Conservation (phyloP, 148 eudicot genomes). For the Silene uniflora region DNA sequence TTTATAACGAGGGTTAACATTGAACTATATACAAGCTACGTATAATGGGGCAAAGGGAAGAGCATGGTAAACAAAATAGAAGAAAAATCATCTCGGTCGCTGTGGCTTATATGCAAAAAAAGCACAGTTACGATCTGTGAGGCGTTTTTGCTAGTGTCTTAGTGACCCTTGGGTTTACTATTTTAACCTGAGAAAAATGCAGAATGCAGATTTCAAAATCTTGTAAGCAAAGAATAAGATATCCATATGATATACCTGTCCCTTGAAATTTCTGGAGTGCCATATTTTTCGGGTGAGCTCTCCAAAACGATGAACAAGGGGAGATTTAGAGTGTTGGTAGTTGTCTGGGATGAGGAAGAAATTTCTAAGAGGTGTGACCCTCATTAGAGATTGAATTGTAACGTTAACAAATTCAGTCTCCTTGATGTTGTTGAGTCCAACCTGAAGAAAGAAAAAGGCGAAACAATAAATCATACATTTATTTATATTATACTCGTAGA, state of each 20-base stretch:
- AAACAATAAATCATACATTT: too few relatives aligned
- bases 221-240: not conserved
- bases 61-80: too few relatives aligned
- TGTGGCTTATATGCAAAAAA: too few relatives aligned
- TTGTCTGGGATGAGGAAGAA: constrained; percentile 93
- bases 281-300: constrained; percentile 93
- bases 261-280: constrained; percentile 94
- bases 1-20: too few relatives aligned
- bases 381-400: constrained; percentile 90
- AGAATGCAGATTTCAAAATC: not conserved
- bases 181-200: not conserved
- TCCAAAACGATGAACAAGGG: constrained; percentile 91
- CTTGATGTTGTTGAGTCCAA: constrained; percentile 84
- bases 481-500: too few relatives aligned
- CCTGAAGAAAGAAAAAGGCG: constrained; percentile 38
- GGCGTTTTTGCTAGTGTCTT: not conserved
- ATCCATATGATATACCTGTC: constrained; percentile 61
- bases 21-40: too few relatives aligned
- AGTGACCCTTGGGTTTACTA: not conserved
- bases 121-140: too few relatives aligned
- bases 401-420: constrained; percentile 96
- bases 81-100: too few relatives aligned
- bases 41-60: too few relatives aligned
- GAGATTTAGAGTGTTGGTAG: constrained; percentile 71
- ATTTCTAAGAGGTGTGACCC: constrained; percentile 93